Evolutionary conservation across 2,329 filamentous ascomycete species (phyloP).

Genomic region (Cercospora zeae-maydis): DNA sequence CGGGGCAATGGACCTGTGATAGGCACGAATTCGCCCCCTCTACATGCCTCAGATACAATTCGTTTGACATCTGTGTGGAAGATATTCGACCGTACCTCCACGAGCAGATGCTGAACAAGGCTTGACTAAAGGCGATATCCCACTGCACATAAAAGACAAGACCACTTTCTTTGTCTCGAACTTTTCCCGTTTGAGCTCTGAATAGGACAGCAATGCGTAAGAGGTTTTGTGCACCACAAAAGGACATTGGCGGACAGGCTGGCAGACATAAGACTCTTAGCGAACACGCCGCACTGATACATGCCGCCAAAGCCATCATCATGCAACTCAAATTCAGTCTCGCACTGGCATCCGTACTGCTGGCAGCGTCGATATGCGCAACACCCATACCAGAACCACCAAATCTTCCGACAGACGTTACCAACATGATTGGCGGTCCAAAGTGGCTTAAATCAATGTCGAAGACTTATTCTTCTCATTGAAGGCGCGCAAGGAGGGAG

Average conservation of each 20-base stretch:
- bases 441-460: neutral
- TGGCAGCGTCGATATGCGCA: neutral
- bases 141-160: neutral
- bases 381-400: neutral
- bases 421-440: conserved; percentile 1
- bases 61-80: neutral
- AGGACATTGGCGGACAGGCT: neutral
- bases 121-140: neutral
- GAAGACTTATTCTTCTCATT: neutral
- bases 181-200: neutral
- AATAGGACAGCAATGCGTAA: conserved; percentile 4
- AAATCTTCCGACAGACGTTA: conserved; percentile 1
- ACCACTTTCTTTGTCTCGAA: conserved; percentile 1
- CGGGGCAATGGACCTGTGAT: conserved; percentile 24
- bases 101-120: neutral
- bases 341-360: neutral
- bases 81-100: too few relatives aligned
- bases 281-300: neutral
- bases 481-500: neutral
- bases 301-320: neutral
- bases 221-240: neutral
- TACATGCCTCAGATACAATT: neutral
- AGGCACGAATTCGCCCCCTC: neutral
- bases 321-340: neutral
- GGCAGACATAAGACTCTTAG: neutral